Base-by-base conservation (phyloP, 2,329 filamentous ascomycete genomes). In the Clonostachys rhizophaga region DNA sequence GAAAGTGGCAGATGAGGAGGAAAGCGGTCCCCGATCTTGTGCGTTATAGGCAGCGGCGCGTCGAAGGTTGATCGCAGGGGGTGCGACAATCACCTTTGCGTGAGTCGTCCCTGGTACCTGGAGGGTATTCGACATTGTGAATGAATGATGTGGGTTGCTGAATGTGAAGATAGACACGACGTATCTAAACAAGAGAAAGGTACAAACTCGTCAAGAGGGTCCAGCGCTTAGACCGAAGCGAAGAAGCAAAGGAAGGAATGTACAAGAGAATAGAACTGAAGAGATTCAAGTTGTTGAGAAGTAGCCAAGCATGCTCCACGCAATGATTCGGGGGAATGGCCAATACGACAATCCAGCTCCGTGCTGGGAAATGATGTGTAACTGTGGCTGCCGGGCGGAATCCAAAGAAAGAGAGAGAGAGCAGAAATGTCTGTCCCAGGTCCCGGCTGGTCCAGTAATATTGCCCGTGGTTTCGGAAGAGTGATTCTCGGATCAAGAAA, bases 1-100 rank as follows among this genome's bases (percentile, higher is more conserved):
- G 64, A 84, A 84, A 42, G 79, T 71, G 16, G 81, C 82, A 34
- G 76, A 84, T 24, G 75, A 84, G 44, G 79, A 79, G 20, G 79
- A 84, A 10, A 79, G 58, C 7, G 78, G 76, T 1, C 70, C 58
- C 64, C 63, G 75, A 54, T 83, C 79, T 51, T 72, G 67, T 48
- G 74, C 62, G 50, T 70, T 76, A 60, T 80, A 85, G 5, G 79
- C 79, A n/a, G 72, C 71, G 34, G 77, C 74, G 53, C 78, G 69
- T 42, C 81, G 74, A 54, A 84, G 69, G 59, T 81, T 84, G 51
- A 85, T 70, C 41, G 77, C 70, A 45, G 81, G 78, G 35, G 77
- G 72, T 16, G 71, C 68, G 46, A 79, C 65, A 54, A 78, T 70
- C 62, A 79, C 71, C 56, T 75, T 79, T 54, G 70, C 59, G 48